Conservation (phyloP, 1,139 yeast genomes). For the Saccharomyces hybrid region DNA sequence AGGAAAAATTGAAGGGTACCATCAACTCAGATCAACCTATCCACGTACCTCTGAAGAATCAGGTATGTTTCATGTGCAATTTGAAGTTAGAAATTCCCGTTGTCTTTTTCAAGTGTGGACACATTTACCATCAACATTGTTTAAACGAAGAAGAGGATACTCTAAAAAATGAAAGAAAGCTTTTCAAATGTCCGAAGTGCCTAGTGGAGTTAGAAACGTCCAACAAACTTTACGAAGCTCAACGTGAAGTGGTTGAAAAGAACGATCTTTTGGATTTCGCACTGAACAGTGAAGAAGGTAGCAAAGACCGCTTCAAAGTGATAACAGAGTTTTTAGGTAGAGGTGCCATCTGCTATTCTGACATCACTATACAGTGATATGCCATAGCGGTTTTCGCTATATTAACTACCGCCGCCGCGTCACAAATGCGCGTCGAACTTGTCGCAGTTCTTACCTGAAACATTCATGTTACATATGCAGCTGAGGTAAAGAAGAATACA, state of each 20-base stretch:
- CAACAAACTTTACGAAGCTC: conserved; percentile 50
- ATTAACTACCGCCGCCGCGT: background rate
- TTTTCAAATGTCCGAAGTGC: conserved; percentile 62
- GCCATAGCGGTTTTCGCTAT: background rate
- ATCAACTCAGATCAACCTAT: conserved; percentile 34
- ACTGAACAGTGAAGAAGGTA: conserved; percentile 44
- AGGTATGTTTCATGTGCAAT: conserved; percentile 66
- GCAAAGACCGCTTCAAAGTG: conserved; percentile 56
- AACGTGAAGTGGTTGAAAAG: conserved; percentile 54
- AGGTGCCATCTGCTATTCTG: conserved; percentile 62
- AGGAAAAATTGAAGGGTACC: conserved; percentile 46
- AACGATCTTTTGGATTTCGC: conserved; percentile 56
- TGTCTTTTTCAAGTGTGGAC: conserved; percentile 79
- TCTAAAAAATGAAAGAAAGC: conserved; percentile 7
- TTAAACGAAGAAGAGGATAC: conserved; percentile 40
- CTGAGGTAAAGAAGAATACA: background rate
- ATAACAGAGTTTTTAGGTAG: conserved; percentile 78
- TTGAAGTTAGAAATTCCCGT: conserved; percentile 69
- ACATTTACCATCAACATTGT: conserved; percentile 82
- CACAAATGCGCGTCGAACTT: background rate
- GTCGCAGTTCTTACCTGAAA: background rate
- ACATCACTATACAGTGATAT: conserved; percentile 2
- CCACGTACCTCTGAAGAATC: conserved; percentile 59
- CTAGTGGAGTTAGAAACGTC: conserved; percentile 60
- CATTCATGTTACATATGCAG: background rate